Evolutionary conservation across 176 grass and related monocot species (phyloP).

Genomic region (Rhynchospora pubera): DNA sequence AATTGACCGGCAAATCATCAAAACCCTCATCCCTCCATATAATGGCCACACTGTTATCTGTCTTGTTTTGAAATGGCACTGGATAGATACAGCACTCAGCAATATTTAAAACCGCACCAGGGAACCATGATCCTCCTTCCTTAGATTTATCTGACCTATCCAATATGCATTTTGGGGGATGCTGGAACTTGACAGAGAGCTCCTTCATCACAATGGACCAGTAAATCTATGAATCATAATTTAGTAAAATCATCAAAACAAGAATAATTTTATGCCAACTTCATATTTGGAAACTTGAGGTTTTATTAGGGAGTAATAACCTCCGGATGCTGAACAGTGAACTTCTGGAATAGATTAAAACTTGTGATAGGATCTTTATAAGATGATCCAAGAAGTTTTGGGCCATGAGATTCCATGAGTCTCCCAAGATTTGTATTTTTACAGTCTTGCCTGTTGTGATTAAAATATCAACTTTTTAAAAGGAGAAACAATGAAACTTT

Average conservation of each 20-base stretch:
- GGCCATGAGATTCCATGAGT: conserved; percentile 67
- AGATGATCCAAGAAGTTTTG: conserved; percentile 54
- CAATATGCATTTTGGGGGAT: conserved; percentile 52
- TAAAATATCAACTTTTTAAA: not conserved
- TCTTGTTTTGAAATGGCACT: conserved; percentile 48
- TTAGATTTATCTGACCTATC: conserved; percentile 56
- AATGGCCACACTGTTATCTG: conserved; percentile 72
- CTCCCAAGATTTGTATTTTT: conserved; percentile 79
- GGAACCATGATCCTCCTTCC: conserved; percentile 65
- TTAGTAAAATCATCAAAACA: not conserved
- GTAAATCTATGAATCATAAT: conserved; percentile 39
- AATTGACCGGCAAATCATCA: conserved; percentile 68
- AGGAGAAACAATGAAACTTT: not conserved
- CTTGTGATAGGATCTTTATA: conserved; percentile 77
- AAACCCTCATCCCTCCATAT: conserved; percentile 77
- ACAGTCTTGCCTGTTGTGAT: conserved; percentile 36
- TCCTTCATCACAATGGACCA: conserved; percentile 68
- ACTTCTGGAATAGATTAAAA: conserved; percentile 45
- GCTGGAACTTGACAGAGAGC: conserved; percentile 52
- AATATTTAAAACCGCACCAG: conserved; percentile 69
- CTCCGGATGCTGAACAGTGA: conserved; percentile 57
- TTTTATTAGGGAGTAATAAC: conserved; percentile 19
- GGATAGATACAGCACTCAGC: conserved; percentile 91
- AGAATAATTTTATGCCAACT: not conserved
- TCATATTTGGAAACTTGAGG: not conserved